These are phyloP conservation scores for Talaromyces sp. DNA, from an alignment of 2,329 filamentous ascomycete species.

Conservation along the genomic window DNA sequence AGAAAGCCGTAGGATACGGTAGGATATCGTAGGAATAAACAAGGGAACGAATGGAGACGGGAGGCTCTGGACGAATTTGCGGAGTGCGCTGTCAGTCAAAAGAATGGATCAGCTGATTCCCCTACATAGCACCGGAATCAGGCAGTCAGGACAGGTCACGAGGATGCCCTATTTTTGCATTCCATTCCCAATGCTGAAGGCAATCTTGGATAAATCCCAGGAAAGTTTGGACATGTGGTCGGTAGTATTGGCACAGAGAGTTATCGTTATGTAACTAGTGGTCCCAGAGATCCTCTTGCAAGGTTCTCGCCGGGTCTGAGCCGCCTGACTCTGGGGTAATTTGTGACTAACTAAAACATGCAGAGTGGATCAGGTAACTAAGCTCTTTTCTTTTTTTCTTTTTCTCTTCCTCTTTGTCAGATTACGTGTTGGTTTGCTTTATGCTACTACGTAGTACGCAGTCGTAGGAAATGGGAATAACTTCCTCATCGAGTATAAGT, in stretches of 20 bases:
- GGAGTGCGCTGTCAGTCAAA: neutral
- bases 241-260: neutral
- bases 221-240: neutral
- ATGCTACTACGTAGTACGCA: too few relatives aligned
- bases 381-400: neutral
- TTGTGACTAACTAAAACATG: neutral
- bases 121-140: too few relatives aligned
- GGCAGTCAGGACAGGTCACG: too few relatives aligned
- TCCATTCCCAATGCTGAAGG: too few relatives aligned
- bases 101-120: too few relatives aligned
- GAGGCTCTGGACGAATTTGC: neutral
- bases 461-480: too few relatives aligned
- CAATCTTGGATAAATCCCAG: too few relatives aligned
- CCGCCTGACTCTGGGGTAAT: conserved; percentile 5
- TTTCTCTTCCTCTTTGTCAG: neutral
- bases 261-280: neutral
- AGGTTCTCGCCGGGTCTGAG: neutral
- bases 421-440: neutral
- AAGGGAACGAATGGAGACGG: neutral
- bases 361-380: neutral
- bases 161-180: too few relatives aligned
- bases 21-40: neutral
- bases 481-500: too few relatives aligned
- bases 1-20: too few relatives aligned
- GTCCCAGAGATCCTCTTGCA: neutral